Evolutionary conservation across 2,329 filamentous ascomycete genomes (phyloP), one percentile per base, ranked within the genome.

Genomic region (Hirsutella thompsonii): DNA sequence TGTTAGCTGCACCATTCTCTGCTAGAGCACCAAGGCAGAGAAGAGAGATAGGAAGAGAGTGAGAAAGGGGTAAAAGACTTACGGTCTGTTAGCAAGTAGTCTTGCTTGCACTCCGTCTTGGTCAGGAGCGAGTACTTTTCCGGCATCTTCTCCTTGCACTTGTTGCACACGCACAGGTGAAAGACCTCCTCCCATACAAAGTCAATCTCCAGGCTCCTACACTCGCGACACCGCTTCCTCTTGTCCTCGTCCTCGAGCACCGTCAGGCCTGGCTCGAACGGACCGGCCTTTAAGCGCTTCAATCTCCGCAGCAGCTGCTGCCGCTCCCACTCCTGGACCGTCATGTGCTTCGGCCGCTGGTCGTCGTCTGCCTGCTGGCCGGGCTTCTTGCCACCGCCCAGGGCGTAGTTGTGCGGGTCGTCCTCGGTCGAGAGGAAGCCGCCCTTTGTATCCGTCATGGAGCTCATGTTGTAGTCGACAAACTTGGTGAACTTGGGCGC

Each of bases 381-480:
- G 14, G 50, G 47, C 62, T 40, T 72, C 59, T 48, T 64, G 8
- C 58, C 65, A 6, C 66, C 69, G 51, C n/a, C n/a, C n/a, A 80
- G 76, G 8, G 81, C 85, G 49, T 81, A 81, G 56, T 94, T 94
- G 57, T 82, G 78, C 1, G 92, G 92, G 60, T 98, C 92, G 55
- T 98, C 92, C 46, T 90, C 84, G 1, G 76, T 74, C n/a, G 82
- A 84, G 48, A 98, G 63, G 61, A 98, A 98, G 1, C 92, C 92
- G 46, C 92, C 92, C 57, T 95, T 95, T 1, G 90, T 96, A 59
- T 98, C 92, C 6, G 83, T 93, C 88, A 98, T 96, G 63, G 90
- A 83, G 57, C 84, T 90, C 63, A 98, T 92, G 60, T 98, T 92
- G 64, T 95, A 96, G 56, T 98, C 92, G 55, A 98, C 89, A 57